Evolutionary conservation across 148 eudicot species (phyloP).

Genomic region (Dianthus caryophyllus): DNA sequence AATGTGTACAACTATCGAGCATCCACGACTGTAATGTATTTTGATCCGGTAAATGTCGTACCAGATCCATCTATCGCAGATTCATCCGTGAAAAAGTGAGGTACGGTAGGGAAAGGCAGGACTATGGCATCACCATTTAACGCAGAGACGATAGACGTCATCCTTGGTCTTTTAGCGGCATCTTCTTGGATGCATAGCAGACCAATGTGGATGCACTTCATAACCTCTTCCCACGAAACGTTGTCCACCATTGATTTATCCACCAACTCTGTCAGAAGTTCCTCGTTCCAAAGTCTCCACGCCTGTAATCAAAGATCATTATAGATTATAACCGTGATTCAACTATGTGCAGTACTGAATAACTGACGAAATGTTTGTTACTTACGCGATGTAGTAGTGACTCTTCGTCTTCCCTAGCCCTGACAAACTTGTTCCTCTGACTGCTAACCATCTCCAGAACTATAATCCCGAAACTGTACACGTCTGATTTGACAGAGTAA

Average conservation of each 20-base stretch:
- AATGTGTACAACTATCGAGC: conserved; percentile 15
- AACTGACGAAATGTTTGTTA: neutral
- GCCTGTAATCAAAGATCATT: conserved; percentile 8
- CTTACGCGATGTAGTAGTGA: conserved; percentile 33
- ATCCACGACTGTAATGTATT: conserved; percentile 22
- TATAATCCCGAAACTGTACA: conserved; percentile 36
- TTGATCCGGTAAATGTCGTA: conserved; percentile 18
- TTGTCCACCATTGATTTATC: conserved; percentile 13
- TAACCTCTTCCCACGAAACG: conserved; percentile 18
- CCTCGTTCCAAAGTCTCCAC: conserved; percentile 33
- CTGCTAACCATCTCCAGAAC: conserved; percentile 33
- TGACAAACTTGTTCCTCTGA: conserved; percentile 22
- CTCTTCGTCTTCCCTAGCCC: conserved; percentile 9
- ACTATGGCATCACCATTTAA: conserved; percentile 25
- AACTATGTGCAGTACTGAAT: neutral
- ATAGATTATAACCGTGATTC: neutral
- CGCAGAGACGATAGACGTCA: conserved; percentile 23
- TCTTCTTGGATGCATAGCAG: conserved; percentile 32
- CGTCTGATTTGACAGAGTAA: conserved; percentile 34
- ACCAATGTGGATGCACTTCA: conserved; percentile 29
- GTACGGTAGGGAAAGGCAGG: conserved; percentile 25
- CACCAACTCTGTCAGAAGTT: conserved; percentile 7
- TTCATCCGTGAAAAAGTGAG: conserved; percentile 21
- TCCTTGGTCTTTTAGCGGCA: conserved; percentile 26
- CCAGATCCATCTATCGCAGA: conserved; percentile 13